phyloP scores from a whole-genome alignment of 768 basidiomycete genomes.

The Mycena latifolia region DNA sequence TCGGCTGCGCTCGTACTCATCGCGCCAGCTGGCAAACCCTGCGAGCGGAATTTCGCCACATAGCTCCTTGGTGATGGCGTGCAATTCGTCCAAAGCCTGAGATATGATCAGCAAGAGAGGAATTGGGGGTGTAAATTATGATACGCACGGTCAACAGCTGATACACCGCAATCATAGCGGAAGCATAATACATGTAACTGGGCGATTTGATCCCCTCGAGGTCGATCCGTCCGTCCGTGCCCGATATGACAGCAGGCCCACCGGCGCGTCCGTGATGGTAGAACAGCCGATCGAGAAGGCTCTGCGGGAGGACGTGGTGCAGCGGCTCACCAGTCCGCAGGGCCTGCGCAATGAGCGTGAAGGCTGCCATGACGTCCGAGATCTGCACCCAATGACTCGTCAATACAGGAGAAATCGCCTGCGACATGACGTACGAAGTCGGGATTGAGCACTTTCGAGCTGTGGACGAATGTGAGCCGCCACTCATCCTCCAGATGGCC shows the following conservation, averaged over 20 bases:
- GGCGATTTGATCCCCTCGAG: slow-evolving; percentile 38
- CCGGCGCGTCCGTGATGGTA: slow-evolving; percentile 48
- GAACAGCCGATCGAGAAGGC: slow-evolving; percentile 57
- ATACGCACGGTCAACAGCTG: slow-evolving; percentile 48
- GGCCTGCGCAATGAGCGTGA: slow-evolving; percentile 57
- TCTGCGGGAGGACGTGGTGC: slow-evolving; percentile 54
- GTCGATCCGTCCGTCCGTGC: too few species aligned
- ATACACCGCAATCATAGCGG: slow-evolving; percentile 52
- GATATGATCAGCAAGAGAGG: neutral
- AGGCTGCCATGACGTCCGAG: slow-evolving; percentile 58
- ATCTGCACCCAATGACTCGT: slow-evolving; percentile 37
- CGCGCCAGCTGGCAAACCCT: slow-evolving; percentile 54
- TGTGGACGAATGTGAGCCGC: slow-evolving; percentile 51
- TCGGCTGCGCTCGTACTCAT: slow-evolving; percentile 44
- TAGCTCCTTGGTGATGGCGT: slow-evolving; percentile 48
- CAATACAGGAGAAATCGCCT: slow-evolving; percentile 36
- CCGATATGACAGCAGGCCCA: neutral
- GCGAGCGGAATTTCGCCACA: slow-evolving; percentile 56
- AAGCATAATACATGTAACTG: slow-evolving; percentile 56
- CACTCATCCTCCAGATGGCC: slow-evolving; percentile 56
- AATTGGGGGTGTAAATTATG: too few species aligned
- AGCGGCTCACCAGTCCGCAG: slow-evolving; percentile 60
- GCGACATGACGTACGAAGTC: slow-evolving; percentile 56
- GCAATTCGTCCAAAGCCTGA: slow-evolving; percentile 52
- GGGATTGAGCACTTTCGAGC: slow-evolving; percentile 66